Percentiles rank a stretch among this genome's conserved stretches.
phyloP scores from a whole-genome alignment of 805 yeast species.

The Candida boidinii region DNA sequence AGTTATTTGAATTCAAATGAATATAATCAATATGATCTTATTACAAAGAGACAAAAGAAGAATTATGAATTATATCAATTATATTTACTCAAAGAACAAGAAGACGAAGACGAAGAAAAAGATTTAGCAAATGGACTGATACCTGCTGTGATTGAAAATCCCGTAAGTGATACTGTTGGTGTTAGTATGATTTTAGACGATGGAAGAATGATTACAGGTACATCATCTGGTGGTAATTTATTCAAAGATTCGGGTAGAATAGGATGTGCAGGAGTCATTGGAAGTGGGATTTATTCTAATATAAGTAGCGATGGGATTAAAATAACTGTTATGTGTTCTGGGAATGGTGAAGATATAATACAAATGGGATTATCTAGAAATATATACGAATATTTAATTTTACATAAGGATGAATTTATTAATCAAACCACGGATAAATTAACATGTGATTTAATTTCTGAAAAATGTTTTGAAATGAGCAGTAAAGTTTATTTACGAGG shows the following conservation, averaged over 20 bases:
- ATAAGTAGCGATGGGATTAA: constrained; percentile 6
- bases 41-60: no score
- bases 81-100: constrained; percentile 1
- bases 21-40: no score
- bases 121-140: background rate
- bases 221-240: constrained; percentile 49
- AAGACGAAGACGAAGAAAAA: background rate
- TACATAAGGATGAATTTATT: background rate
- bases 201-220: constrained; percentile 15
- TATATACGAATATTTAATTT: constrained; percentile 13
- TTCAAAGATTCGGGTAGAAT: constrained; percentile 40
- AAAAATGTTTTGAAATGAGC: constrained; percentile 7
- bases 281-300: constrained; percentile 32
- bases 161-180: constrained; percentile 39
- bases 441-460: constrained; percentile 12
- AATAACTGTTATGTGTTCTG: constrained; percentile 31
- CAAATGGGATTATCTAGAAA: constrained; percentile 31
- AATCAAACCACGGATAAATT: background rate
- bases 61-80: no score
- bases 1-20: no score
- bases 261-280: constrained; percentile 46
- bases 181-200: constrained; percentile 16
- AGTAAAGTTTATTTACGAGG: constrained; percentile 11
- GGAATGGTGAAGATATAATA: constrained; percentile 50
- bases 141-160: background rate